Base-by-base conservation (phyloP, 441 rosid species). In the Pelargonium hybrid region DNA sequence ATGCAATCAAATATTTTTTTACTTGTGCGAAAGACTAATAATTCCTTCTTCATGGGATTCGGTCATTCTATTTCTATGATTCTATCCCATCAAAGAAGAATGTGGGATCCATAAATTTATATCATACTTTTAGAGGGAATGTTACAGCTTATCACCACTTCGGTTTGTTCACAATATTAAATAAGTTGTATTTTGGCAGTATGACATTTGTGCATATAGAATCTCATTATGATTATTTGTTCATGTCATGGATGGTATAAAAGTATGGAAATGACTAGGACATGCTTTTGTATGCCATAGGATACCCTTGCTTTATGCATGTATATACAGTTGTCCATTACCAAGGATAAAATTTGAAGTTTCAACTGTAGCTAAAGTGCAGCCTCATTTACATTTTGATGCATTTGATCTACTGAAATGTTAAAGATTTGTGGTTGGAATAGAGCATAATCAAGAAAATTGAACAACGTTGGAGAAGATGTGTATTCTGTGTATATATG, bases 91-190 rank as follows among this genome's bases (percentile, higher is more conserved):
- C 17, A 17, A 17, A 52, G 8, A 52, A 15, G 10, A 52, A 15
- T 52, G 59, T 52, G 59, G 59, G 59, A 52, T 52, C 59, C 59
- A 52, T n/a, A n/a, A n/a, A n/a, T n/a, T n/a, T 52, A 14, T 52
- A 20, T 52, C 18, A 52, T 52, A 7, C 17, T 52, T 17, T 15
- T 18, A 52, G 18, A 52, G 59, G 59, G 15, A 17, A 15, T 17
- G 59, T 17, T 17, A 52, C 17, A 52, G 59, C 59, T 52, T 14
- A 17, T 52, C 59, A 52, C 64, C 64, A 59, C 64, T 59, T 21
- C 3, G 31, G 64, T 59, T 59, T 23, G 64, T 59, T 59, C 26
- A 59, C 31, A 7, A 11, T 21, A 21, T 59, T 59, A 59, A 21
- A 23, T 59, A 59, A 59, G 11, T 20, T 21, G 31, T 57, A 21